Evolutionary conservation across 2,329 filamentous ascomycete genomes (phyloP).

Genomic region (Sporothrix sp.): DNA sequence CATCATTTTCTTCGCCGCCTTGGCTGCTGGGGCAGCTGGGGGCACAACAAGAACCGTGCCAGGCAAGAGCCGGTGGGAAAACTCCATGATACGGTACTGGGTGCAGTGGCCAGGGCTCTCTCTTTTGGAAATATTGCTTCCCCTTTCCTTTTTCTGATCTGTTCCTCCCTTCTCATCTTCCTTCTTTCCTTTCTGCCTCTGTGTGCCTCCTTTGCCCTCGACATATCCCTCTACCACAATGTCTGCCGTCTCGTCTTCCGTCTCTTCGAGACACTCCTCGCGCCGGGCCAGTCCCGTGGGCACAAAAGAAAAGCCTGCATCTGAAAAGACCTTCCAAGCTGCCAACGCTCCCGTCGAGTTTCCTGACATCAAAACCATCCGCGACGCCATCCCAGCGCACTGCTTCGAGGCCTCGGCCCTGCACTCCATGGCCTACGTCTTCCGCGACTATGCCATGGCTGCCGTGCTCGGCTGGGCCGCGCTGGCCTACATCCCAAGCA

Average conservation of each 20-base stretch:
- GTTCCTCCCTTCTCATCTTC: not conserved
- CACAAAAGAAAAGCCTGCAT: not conserved
- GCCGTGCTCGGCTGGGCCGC: slow-evolving; percentile 74
- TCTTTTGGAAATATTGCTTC: no score
- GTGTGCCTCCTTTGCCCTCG: not conserved
- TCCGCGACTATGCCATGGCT: slow-evolving; percentile 65
- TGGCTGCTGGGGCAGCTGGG: no score
- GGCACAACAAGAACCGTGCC: no score
- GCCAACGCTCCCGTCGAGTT: slow-evolving; percentile 20
- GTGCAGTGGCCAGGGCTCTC: not conserved
- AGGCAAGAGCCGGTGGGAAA: no score
- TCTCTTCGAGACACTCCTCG: slow-evolving; percentile 10
- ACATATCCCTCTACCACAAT: not conserved
- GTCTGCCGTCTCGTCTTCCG: slow-evolving; percentile 6
- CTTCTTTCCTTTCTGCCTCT: not conserved
- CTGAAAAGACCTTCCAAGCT: not conserved
- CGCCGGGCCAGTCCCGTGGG: slow-evolving; percentile 1
- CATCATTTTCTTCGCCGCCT: no score
- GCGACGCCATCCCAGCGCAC: slow-evolving; percentile 92
- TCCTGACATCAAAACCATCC: slow-evolving; percentile 79
- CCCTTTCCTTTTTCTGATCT: no score
- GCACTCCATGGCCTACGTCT: slow-evolving; percentile 70
- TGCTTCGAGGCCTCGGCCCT: slow-evolving; percentile 82
- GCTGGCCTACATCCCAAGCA: slow-evolving; percentile 81
- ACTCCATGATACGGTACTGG: no score